Conservation (phyloP, 2,329 filamentous ascomycete species). For the Fusarium xyrophilum region DNA sequence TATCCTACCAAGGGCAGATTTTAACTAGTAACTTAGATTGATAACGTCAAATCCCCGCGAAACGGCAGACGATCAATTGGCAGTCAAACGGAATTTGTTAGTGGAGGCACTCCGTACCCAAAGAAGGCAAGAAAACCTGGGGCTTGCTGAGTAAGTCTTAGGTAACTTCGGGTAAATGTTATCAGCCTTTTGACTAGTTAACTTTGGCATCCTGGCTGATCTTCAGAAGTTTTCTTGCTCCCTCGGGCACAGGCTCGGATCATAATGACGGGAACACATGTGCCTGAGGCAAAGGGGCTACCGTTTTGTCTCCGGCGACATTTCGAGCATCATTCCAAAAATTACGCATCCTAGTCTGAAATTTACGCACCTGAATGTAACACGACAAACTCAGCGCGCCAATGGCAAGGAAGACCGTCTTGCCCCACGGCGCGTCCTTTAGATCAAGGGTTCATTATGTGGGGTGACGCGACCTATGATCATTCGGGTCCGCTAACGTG, state of each 20-base stretch:
- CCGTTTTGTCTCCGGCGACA: conserved; percentile 3
- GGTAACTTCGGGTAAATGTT: fast-evolving
- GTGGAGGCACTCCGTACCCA: conserved; percentile 16
- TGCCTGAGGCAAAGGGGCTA: conserved; percentile 44
- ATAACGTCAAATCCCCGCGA: conserved; percentile 25
- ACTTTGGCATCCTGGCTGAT: background rate
- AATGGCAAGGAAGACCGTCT: conserved; percentile 3
- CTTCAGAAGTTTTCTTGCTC: background rate
- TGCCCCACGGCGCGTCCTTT: conserved; percentile 9
- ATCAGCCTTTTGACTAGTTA: background rate
- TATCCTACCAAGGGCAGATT: background rate
- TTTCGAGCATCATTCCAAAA: background rate
- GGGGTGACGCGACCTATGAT: conserved; percentile 29
- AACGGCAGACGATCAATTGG: conserved; percentile 13
- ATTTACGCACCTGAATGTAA: conserved; percentile 30
- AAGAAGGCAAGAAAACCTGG: background rate
- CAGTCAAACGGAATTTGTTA: conserved; percentile 12
- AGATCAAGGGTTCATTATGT: conserved; percentile 33
- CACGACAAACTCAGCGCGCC: conserved; percentile 9
- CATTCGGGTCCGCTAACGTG: conserved; percentile 2
- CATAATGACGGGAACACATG: conserved; percentile 22
- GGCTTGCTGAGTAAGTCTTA: fast-evolving
- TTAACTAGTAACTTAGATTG: conserved; percentile 8
- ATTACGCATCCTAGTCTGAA: conserved; percentile 37
- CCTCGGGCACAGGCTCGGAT: conserved; percentile 26